Evolutionary conservation across 768 basidiomycete genomes (phyloP).

Genomic region (Lentinula detonsa): DNA sequence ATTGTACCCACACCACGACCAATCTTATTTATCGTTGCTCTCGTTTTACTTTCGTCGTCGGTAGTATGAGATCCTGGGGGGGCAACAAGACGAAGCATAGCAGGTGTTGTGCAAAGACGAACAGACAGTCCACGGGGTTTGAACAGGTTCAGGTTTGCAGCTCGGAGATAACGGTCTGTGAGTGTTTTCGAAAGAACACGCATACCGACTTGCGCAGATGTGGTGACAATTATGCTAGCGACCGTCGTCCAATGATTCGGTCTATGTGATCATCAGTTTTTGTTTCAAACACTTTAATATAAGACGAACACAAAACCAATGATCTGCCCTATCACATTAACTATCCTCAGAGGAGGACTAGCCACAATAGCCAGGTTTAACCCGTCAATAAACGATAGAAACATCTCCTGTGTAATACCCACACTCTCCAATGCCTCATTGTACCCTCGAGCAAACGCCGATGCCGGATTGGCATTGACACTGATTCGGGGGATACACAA

Average conservation of each 20-base stretch:
- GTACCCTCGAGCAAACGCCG: conserved; percentile 18
- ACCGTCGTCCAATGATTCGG: conserved; percentile 20
- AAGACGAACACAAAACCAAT: conserved; percentile 17
- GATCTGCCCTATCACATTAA: conserved; percentile 13
- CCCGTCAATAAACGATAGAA: conserved; percentile 18
- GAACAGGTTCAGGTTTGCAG: conserved; percentile 17
- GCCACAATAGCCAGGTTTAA: conserved; percentile 20
- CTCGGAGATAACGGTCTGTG: conserved; percentile 18
- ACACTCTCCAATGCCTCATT: conserved; percentile 10
- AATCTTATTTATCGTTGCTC: conserved; percentile 10
- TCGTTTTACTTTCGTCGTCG: not conserved
- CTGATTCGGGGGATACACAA: conserved; percentile 17
- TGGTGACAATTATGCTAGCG: conserved; percentile 12
- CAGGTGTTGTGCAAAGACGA: conserved; percentile 17
- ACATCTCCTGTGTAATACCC: conserved; percentile 13
- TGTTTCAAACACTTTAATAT: not conserved
- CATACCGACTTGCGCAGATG: conserved; percentile 13
- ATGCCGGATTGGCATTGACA: conserved; percentile 11
- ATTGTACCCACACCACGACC: conserved; percentile 14
- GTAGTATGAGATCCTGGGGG: not conserved
- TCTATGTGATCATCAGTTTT: not conserved
- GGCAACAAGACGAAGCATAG: conserved; percentile 14
- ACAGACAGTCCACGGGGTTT: conserved; percentile 18
- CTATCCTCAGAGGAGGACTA: conserved; percentile 18
- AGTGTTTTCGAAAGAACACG: conserved; percentile 18